A percentile compares a stretch with the other conserved stretches of the same genome.
These are phyloP conservation scores for Thinopyrum obtusiflorum DNA, from an alignment of 202 grass and related monocot genomes.

Conservation along the genomic window DNA sequence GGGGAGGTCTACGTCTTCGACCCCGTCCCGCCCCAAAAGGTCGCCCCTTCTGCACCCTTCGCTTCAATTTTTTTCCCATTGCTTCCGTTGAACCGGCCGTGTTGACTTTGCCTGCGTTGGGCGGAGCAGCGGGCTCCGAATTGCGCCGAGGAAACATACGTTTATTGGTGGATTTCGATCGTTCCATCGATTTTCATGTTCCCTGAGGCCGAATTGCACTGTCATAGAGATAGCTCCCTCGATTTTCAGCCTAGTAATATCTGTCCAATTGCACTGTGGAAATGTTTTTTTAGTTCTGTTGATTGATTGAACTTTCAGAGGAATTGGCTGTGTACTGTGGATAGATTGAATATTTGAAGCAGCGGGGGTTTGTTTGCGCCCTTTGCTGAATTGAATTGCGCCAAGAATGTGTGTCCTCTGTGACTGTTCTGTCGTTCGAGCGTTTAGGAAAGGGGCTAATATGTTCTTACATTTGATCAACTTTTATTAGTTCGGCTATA, in stretches of 20 bases:
- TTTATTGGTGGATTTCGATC: not conserved
- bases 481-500: not conserved
- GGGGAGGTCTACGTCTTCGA: conserved; percentile 79
- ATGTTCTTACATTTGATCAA: not conserved
- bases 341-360: not conserved
- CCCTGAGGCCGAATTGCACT: not conserved
- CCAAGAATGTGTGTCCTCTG: not conserved
- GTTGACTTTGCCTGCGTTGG: conserved; percentile 30
- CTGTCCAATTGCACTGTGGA: not conserved
- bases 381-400: not conserved
- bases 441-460: not conserved
- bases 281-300: not conserved
- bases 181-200: not conserved
- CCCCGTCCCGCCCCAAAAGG: conserved; percentile 68
- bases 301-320: conserved; percentile 6
- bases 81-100: not conserved
- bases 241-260: not conserved
- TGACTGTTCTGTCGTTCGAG: not conserved
- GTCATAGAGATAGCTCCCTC: not conserved
- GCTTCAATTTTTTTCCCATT: not conserved
- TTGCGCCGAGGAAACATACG: not conserved
- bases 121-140: not conserved
- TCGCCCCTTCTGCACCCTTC: conserved; percentile 33
- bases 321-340: not conserved
- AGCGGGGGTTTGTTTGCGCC: not conserved